phyloP scores from a whole-genome alignment of 192 early-diverging fungal species.

The Rhizophagus clarus region DNA sequence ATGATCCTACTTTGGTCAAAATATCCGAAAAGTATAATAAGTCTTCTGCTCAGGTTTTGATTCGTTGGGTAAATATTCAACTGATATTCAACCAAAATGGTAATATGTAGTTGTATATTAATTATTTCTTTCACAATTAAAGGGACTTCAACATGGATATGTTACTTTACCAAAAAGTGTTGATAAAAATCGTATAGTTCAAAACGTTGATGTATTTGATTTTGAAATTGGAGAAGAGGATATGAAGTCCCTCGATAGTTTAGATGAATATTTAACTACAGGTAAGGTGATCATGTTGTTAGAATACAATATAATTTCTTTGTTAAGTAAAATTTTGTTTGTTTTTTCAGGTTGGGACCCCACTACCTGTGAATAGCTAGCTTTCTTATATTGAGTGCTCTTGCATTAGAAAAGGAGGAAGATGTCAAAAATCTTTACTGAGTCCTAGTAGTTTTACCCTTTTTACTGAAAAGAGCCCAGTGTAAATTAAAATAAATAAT shows the following conservation, averaged over 20 bases:
- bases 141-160: slow-evolving; percentile 55
- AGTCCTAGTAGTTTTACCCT: too few species aligned
- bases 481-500: too few species aligned
- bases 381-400: too few species aligned
- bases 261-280: slow-evolving; percentile 53
- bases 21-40: slow-evolving; percentile 57
- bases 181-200: slow-evolving; percentile 49
- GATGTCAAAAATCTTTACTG: too few species aligned
- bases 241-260: slow-evolving; percentile 55
- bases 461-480: too few species aligned
- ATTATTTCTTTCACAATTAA: background rate
- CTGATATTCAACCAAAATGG: background rate
- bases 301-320: background rate
- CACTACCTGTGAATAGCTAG: slow-evolving; percentile 24
- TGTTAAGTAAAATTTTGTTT: background rate
- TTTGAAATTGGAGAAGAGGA: slow-evolving; percentile 58
- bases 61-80: slow-evolving; percentile 48
- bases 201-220: slow-evolving; percentile 62
- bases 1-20: slow-evolving; percentile 49
- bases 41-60: slow-evolving; percentile 55
- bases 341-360: slow-evolving; percentile 42
- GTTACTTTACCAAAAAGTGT: slow-evolving; percentile 61
- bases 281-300: slow-evolving; percentile 32
- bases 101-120: background rate
- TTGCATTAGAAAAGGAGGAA: too few species aligned